Evolutionary conservation across 805 yeast species (phyloP).

Genomic region (Metschnikowia picachoensis): DNA sequence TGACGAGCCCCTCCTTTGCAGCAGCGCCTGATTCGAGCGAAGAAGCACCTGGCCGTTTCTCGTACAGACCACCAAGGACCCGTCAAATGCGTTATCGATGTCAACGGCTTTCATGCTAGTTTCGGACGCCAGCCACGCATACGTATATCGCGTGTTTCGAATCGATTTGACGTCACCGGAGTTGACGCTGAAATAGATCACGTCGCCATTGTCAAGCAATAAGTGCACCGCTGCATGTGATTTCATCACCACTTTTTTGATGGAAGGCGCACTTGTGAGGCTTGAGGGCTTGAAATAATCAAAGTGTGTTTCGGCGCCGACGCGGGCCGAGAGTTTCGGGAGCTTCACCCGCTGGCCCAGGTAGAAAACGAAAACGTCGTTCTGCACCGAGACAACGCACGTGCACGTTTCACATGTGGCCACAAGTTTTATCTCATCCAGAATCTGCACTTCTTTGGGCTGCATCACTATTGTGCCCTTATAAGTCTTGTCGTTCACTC

Average conservation of each 20-base stretch:
- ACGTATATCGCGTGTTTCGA: conserved; percentile 42
- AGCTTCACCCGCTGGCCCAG: conserved; percentile 54
- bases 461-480: conserved; percentile 36
- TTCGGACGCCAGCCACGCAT: conserved; percentile 63
- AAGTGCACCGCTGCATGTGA: conserved; percentile 45
- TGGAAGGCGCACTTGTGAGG: conserved; percentile 39
- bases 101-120: conserved; percentile 57
- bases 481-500: conserved; percentile 24
- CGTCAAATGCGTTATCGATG: conserved; percentile 64
- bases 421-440: conserved; percentile 52
- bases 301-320: conserved; percentile 41
- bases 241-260: conserved; percentile 30
- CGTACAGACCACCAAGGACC: conserved; percentile 66
- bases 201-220: conserved; percentile 58
- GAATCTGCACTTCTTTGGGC: conserved; percentile 41
- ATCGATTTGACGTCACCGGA: conserved; percentile 24
- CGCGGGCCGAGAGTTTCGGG: conserved; percentile 36
- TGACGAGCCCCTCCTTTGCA: conserved; percentile 29
- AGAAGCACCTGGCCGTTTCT: conserved; percentile 64
- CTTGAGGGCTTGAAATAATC: conserved; percentile 51
- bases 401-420: conserved; percentile 69
- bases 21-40: conserved; percentile 21
- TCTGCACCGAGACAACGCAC: conserved; percentile 51
- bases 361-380: conserved; percentile 60
- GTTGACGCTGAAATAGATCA: conserved; percentile 36